phyloP scores from a whole-genome alignment of 2,329 filamentous ascomycete species.

The Lachnellula hyalina region DNA sequence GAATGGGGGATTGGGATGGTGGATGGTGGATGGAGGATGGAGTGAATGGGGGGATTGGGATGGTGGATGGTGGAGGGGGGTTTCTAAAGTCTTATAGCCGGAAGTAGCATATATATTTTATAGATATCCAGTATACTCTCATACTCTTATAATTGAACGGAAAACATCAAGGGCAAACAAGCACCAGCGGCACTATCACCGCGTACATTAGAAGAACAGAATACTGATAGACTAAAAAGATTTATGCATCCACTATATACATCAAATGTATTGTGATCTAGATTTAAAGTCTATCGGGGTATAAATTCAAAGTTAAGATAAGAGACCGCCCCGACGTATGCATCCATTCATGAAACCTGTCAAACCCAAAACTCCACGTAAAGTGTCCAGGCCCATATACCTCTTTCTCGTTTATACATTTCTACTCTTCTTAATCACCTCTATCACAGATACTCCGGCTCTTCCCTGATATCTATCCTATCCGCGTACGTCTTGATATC shows the following conservation, averaged over 20 bases:
- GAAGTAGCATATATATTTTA: too few relatives aligned
- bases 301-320: background rate
- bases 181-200: too few relatives aligned
- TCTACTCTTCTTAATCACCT: background rate
- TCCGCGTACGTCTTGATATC: slow-evolving; percentile 78
- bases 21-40: background rate
- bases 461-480: slow-evolving; percentile 63
- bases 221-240: background rate
- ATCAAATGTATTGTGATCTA: background rate
- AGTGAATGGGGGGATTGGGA: background rate
- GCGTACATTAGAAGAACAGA: background rate
- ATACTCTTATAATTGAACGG: too few relatives aligned
- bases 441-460: slow-evolving; percentile 21
- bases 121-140: background rate
- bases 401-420: background rate
- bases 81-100: too few relatives aligned
- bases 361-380: background rate
- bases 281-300: background rate
- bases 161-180: too few relatives aligned
- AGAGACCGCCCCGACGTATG: background rate
- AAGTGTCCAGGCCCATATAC: background rate
- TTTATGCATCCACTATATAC: background rate
- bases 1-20: background rate
- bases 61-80: background rate
- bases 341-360: background rate